These are phyloP conservation scores for Mycocentrospora acerina DNA, from an alignment of 2,329 filamentous ascomycete species.

Conservation along the genomic window DNA sequence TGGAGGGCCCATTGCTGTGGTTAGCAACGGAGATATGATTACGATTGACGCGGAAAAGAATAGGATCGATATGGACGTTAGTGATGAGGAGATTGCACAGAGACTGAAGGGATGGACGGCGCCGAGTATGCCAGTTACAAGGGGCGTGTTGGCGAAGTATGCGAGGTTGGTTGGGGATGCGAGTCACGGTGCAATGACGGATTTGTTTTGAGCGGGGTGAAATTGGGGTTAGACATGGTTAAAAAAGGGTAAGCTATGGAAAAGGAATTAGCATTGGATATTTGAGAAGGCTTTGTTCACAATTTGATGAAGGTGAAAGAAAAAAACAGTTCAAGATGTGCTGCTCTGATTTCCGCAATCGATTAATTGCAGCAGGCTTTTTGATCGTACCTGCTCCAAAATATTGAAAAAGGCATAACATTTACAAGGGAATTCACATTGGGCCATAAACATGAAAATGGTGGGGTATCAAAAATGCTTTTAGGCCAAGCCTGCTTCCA, in stretches of 20 bases:
- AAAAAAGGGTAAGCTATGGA: too few species aligned
- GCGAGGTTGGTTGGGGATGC: slow-evolving; percentile 85
- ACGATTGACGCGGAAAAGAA: slow-evolving; percentile 85
- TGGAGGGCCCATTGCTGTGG: slow-evolving; percentile 84
- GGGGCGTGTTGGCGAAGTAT: slow-evolving; percentile 90
- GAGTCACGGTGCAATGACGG: slow-evolving; percentile 86
- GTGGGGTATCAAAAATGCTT: slow-evolving; percentile 33
- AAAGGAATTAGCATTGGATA: too few species aligned
- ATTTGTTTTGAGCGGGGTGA: slow-evolving; percentile 57
- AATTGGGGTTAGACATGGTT: too few species aligned
- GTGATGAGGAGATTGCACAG: slow-evolving; percentile 67
- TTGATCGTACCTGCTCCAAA: too few species aligned
- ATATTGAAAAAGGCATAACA: too few species aligned
- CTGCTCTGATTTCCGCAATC: too few species aligned
- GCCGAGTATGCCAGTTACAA: slow-evolving; percentile 71
- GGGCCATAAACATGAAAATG: background rate
- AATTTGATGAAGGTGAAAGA: too few species aligned
- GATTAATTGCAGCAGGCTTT: too few species aligned
- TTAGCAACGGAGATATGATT: slow-evolving; percentile 76
- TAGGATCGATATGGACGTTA: slow-evolving; percentile 68
- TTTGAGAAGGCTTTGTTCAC: too few species aligned
- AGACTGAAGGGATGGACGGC: slow-evolving; percentile 68
- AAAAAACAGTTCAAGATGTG: too few species aligned
- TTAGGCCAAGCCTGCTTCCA: slow-evolving; percentile 36
- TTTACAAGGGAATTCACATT: too few species aligned